Base-by-base conservation (phyloP, 352 stramenopile genomes). In the Pythium dissimile region DNA sequence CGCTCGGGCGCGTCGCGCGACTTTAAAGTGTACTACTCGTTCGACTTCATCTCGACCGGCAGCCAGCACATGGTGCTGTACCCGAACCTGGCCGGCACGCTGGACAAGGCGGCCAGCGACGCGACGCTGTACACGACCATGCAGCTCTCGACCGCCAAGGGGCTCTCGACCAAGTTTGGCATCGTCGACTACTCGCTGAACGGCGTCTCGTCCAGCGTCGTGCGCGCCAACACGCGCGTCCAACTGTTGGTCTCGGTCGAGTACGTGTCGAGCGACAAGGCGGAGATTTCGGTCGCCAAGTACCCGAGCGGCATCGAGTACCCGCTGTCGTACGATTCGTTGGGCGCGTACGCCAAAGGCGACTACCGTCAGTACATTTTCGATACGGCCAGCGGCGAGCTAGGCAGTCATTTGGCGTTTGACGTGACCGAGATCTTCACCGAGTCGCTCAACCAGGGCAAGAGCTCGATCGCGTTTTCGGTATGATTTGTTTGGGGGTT, bases 391-490 rank as follows among this genome's bases (percentile, higher is more conserved):
- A 34, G 49, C 9, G 71, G 75, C 3, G 66, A 77, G 41, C 62
- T 90, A 30, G 81, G 84, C 37, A 87, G 67, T 37, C 75, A 88
- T 61, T 56, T 92, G 41, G 65, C 70, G 18, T 92, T 91, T 55
- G 84, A 94, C 61, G 88, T 94, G 66, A 94, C 84, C 3, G 84
- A 94, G 48, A 63, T 88, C 20, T 82, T 92, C 21, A 62, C 77
- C 18, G 58, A 58, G 8, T 84, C 75, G 30, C 50, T 92, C 18
- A 67, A 75, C 21, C 52, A 48, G 13, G 66, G 72, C 43, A 73
- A 79, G 21, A 67, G 72, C 18, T 75, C 75, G 39, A 38, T 92
- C 26, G 58, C 73, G 15, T 90, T 92, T 51, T 80, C 73, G 24
- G 80, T 84, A 45, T 28, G 64, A 54, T 35, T 28, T 38, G 21